Conservation (phyloP, 257 asterid genomes). For the Capsicum rhomboideum region DNA sequence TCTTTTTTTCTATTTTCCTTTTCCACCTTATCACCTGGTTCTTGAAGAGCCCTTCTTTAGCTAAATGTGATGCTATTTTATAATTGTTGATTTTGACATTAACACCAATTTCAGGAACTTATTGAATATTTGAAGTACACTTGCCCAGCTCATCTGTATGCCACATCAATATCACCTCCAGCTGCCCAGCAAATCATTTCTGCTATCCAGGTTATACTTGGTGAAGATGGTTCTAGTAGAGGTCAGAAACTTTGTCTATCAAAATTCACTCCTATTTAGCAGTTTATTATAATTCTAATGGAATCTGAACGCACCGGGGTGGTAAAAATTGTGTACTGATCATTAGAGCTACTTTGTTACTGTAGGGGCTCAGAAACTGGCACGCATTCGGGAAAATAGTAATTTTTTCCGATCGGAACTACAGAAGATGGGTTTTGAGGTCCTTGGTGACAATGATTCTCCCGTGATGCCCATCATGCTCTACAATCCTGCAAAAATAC, state of each 20-base stretch:
- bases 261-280: neutral
- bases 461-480: constrained; percentile 99
- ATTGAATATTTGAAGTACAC: constrained; percentile 67
- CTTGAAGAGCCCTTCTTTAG: neutral
- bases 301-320: neutral
- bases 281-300: neutral
- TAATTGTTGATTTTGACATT: neutral
- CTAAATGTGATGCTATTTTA: neutral
- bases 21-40: neutral
- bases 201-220: constrained; percentile 79
- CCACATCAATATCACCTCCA: constrained; percentile 94
- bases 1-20: neutral
- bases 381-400: constrained; percentile 84
- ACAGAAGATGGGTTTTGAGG: constrained; percentile 99
- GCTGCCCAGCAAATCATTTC: constrained; percentile 94
- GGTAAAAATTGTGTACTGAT: neutral
- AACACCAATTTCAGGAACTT: constrained; percentile 53
- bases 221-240: constrained; percentile 97
- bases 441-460: constrained; percentile 94
- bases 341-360: constrained; percentile 5
- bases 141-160: constrained; percentile 97
- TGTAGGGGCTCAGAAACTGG: constrained; percentile 88
- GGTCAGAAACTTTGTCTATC: constrained; percentile 32
- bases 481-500: constrained; percentile 92
- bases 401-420: constrained; percentile 85